These are phyloP conservation scores for Protomyces arabidopsidicola DNA, from an alignment of 1,139 yeast genomes.

Conservation along the genomic window DNA sequence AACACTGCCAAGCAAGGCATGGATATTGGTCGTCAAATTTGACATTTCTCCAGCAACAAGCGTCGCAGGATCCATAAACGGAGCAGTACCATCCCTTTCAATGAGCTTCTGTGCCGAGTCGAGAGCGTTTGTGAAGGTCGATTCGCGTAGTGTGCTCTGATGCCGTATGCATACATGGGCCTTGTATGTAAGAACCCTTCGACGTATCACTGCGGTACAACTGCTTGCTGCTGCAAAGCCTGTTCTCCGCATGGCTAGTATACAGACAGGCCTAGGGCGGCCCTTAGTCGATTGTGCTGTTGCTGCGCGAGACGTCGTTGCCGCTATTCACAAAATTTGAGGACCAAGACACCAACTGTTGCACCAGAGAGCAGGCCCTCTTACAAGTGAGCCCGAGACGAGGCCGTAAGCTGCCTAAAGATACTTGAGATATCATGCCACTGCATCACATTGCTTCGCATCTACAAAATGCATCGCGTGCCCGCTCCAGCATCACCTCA, in stretches of 20 bases:
- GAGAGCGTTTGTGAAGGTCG: slow-evolving; percentile 7
- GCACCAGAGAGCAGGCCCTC: too few relatives aligned
- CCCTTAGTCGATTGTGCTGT: too few relatives aligned
- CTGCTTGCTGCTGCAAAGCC: neutral
- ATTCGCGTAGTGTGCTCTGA: neutral
- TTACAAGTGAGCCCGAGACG: neutral
- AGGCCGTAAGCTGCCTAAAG: neutral
- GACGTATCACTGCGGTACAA: neutral
- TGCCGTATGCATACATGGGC: neutral
- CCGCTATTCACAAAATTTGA: too few relatives aligned
- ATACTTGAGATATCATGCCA: slow-evolving; percentile 10
- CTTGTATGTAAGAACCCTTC: neutral
- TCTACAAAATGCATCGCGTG: slow-evolving; percentile 78
- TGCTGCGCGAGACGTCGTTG: too few relatives aligned
- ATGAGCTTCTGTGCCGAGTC: slow-evolving; percentile 65
- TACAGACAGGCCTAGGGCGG: neutral
- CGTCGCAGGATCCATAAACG: slow-evolving; percentile 69
- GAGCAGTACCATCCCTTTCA: slow-evolving; percentile 50
- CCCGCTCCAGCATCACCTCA: slow-evolving; percentile 66
- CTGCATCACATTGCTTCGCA: slow-evolving; percentile 69
- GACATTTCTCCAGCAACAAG: slow-evolving; percentile 96
- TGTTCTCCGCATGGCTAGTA: neutral
- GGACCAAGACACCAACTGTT: too few relatives aligned
- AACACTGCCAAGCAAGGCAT: slow-evolving; percentile 80
- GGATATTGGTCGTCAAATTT: slow-evolving; percentile 77